phyloP scores from a whole-genome alignment of 2,329 filamentous ascomycete species.

The Colletotrichum orbiculare region DNA sequence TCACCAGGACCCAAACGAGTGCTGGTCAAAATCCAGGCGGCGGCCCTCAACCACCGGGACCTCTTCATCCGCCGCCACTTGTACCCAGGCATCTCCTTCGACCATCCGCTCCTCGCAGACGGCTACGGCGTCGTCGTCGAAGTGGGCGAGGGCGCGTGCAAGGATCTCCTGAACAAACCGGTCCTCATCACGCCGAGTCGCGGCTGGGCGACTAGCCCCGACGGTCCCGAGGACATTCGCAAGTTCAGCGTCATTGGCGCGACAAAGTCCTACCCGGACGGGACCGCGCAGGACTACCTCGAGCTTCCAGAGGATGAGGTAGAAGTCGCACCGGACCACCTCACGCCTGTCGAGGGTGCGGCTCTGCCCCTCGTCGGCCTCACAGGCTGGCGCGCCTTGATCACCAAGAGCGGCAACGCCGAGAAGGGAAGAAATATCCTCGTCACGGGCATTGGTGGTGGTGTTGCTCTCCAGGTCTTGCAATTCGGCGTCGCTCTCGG shows the following conservation, averaged over 20 bases:
- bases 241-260: constrained; percentile 76
- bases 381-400: constrained; percentile 87
- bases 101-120: constrained; percentile 82
- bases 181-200: constrained; percentile 83
- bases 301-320: constrained; percentile 77
- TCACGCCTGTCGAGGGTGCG: constrained; percentile 80
- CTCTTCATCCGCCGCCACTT: constrained; percentile 93
- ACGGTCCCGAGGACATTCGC: constrained; percentile 75
- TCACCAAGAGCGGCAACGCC: constrained; percentile 78
- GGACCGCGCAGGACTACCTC: constrained; percentile 81
- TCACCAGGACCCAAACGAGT: constrained; percentile 74
- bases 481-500: constrained; percentile 82
- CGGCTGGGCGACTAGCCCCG: constrained; percentile 78
- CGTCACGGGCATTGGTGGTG: constrained; percentile 91
- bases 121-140: constrained; percentile 80
- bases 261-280: constrained; percentile 71
- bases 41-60: constrained; percentile 93
- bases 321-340: constrained; percentile 78
- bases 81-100: constrained; percentile 87
- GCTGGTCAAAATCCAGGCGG: constrained; percentile 79
- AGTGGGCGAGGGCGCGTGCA: constrained; percentile 62
- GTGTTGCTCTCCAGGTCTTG: constrained; percentile 85
- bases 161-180: constrained; percentile 66
- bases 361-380: constrained; percentile 86
- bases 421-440: constrained; percentile 78